Evolutionary conservation across 2,329 filamentous ascomycete species (phyloP).

Genomic region (Aspergillus fumigatus): DNA sequence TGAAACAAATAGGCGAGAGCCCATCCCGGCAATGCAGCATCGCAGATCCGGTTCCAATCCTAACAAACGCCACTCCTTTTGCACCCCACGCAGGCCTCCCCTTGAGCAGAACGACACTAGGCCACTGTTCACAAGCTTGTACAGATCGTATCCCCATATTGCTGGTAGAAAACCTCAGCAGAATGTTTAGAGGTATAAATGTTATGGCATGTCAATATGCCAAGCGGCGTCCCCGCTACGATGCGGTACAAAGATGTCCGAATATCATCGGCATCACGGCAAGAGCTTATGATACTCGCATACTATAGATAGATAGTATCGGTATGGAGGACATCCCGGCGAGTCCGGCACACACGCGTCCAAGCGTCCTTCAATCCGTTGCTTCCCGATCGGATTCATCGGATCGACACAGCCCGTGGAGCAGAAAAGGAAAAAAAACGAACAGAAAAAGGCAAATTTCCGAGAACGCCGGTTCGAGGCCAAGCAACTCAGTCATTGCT

Average conservation of each 20-base stretch:
- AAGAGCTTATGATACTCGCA: background rate
- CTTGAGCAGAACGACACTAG: background rate
- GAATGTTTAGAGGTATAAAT: background rate
- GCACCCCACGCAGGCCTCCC: background rate
- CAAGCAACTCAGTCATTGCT: constrained; percentile 23
- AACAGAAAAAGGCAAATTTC: background rate
- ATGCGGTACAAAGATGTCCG: background rate
- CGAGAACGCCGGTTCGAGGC: background rate
- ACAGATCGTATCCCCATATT: background rate
- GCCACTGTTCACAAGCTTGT: background rate
- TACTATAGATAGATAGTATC: background rate
- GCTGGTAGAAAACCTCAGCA: background rate
- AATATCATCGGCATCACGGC: background rate
- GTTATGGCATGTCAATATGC: background rate
- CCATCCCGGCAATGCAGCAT: background rate
- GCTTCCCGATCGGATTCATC: background rate
- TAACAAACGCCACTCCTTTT: background rate
- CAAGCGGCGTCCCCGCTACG: background rate
- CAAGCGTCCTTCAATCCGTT: constrained; percentile 2
- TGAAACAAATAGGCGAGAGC: background rate
- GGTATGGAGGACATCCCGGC: background rate
- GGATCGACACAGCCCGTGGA: background rate
- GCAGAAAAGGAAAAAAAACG: background rate
- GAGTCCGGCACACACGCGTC: background rate
- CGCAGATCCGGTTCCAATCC: background rate